A percentile compares a stretch with the other conserved stretches of the same genome.
These are phyloP conservation scores for Vinca major DNA, from an alignment of 305 asterid genomes.

Conservation along the genomic window DNA sequence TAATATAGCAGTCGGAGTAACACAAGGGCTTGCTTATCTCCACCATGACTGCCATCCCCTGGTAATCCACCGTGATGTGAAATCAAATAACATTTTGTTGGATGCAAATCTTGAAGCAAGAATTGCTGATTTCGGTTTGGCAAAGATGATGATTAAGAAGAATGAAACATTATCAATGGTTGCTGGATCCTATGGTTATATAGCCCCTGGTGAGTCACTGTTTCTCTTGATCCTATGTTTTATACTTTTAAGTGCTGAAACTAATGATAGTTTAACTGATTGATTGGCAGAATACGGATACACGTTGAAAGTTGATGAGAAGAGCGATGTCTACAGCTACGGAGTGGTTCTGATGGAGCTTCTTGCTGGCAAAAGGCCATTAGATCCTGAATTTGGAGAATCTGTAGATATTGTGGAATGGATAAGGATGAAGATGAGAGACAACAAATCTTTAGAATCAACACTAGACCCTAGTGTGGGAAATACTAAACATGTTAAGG, in stretches of 20 bases:
- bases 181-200: slow-evolving; percentile 92
- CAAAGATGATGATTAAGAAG: slow-evolving; percentile 57
- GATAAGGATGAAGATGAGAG: slow-evolving; percentile 51
- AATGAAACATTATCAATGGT: slow-evolving; percentile 76
- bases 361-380: slow-evolving; percentile 62
- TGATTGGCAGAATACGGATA: slow-evolving; percentile 70
- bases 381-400: slow-evolving; percentile 70
- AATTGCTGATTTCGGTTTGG: slow-evolving; percentile 82
- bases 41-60: slow-evolving; percentile 82
- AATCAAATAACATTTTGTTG: slow-evolving; percentile 69
- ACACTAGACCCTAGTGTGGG: slow-evolving; percentile 59
- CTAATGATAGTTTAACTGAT: slow-evolving; percentile 5
- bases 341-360: slow-evolving; percentile 93
- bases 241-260: neutral
- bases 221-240: slow-evolving; percentile 5
- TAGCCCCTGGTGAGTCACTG: slow-evolving; percentile 71
- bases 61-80: slow-evolving; percentile 74
- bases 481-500: slow-evolving; percentile 55
- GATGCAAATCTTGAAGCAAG: slow-evolving; percentile 76
- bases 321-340: slow-evolving; percentile 78
- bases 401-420: slow-evolving; percentile 64
- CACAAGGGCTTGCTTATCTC: slow-evolving; percentile 80
- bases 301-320: slow-evolving; percentile 75
- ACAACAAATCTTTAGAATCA: slow-evolving; percentile 48
- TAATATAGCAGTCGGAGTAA: slow-evolving; percentile 69